Evolutionary conservation across 2,329 filamentous ascomycete genomes (phyloP).

Genomic region (Trichoderma sp.): DNA sequence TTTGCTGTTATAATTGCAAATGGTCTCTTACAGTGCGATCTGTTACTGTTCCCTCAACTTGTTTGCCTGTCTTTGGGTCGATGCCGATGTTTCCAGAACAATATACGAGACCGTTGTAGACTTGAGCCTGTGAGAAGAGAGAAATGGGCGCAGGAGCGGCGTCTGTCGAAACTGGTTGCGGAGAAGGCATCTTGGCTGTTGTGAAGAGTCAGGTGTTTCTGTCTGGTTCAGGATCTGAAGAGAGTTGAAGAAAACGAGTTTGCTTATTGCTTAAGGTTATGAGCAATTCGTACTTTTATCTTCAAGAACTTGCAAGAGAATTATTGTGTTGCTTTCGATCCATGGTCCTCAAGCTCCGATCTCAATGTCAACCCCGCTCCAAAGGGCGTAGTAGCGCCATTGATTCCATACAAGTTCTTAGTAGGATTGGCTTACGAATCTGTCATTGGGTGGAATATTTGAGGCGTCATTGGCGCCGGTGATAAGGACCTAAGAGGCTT

Average conservation of each 20-base stretch:
- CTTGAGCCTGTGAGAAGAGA: conserved; percentile 58
- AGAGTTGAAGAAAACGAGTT: background rate
- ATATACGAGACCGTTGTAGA: conserved; percentile 64
- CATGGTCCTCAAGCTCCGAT: background rate
- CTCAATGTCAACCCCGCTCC: background rate
- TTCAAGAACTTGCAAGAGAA: background rate
- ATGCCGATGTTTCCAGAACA: conserved; percentile 62
- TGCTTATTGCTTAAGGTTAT: background rate
- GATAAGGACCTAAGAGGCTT: background rate
- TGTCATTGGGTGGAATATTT: background rate
- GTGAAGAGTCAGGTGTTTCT: background rate
- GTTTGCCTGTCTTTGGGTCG: conserved; percentile 48
- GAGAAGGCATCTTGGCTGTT: conserved; percentile 7
- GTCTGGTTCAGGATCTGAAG: background rate
- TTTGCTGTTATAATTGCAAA: too few species aligned
- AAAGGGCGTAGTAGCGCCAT: background rate
- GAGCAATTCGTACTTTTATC: background rate
- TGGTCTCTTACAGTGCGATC: conserved; percentile 35
- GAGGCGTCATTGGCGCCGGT: background rate
- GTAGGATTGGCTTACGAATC: background rate
- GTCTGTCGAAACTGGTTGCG: background rate
- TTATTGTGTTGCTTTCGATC: background rate
- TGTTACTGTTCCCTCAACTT: conserved; percentile 52
- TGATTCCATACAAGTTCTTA: background rate
- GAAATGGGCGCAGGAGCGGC: conserved; percentile 41